Evolutionary conservation across 495 filamentous ascomycete species (phyloP), one percentile per base, ranked within the genome.

Genomic region (Aspergillus saccharolyticus): DNA sequence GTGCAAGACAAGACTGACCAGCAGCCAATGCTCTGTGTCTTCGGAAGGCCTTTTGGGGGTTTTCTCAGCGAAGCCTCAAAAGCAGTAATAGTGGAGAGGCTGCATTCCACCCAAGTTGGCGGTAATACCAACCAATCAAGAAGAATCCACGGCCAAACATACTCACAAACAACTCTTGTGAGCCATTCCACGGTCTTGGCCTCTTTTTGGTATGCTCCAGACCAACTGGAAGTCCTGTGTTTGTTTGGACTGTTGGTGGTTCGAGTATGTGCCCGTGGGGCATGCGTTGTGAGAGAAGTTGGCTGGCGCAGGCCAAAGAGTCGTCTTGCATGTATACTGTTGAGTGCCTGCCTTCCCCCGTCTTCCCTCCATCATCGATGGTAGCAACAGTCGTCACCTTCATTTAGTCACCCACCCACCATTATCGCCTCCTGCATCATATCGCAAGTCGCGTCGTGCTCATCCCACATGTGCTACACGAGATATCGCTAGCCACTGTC

Each of bases 151-250:
- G 5, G 15, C 47, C 14, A 30, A 50, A 50, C 22, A 30, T 12
- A 39, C 2, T 9, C 33, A 39, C 5, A 50, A 30, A n/a, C n/a
- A n/a, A n/a, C n/a, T n/a, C 15, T 10, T 28, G 22, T n/a, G n/a
- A 30, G 20, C 21, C 47, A 50, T 50, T 50, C 47, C 47, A 25
- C 46, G 24, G 21, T 5, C 44, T 20, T 22, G 7, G 4, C 20
- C 46, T 49, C 46, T 49, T 1, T 21, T 14, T 24, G 46, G 46
- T 49, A 49, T 49, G 46, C 46, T 49, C 19, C 45, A 48, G 14
- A 24, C 17, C 17, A 20, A 24, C 20, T 22, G 17, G 4, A 20
- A 14, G 20, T 1, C 3, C 22, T 5, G 14, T 48, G 19, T 49
- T 49, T 49, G 46, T 24, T 25, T 22, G 46, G 20, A 10, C 15